Evolutionary conservation across 495 filamentous ascomycete genomes (phyloP), one percentile per base, ranked within the genome.

Genomic region (Margaritispora aquatica): DNA sequence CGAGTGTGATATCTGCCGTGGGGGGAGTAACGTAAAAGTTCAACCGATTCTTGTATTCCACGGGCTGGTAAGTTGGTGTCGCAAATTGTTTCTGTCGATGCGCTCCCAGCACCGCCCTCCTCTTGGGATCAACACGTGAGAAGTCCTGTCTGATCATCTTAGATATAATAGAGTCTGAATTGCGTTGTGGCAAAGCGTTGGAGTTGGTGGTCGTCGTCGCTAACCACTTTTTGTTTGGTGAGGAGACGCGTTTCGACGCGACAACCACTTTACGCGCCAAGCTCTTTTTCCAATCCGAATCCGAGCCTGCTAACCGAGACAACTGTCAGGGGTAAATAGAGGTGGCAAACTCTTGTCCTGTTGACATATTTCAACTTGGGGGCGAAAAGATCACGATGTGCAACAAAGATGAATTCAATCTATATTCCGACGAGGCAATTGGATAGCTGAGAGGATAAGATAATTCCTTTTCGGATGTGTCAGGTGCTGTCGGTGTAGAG

Each of bases 11-110:
- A 64, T 99, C 95, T 23, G 87, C 87, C 1, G 91, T 96, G 0
- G 95, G 95, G 27, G 95, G 92, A 21, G 79, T 78, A 24, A 81
- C 80, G 75, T 99, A 99, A 74, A 96, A 89, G 77, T 93, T 99
- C 64, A 99, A 79, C 55, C 91, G 87, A 73, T 94, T 81, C 17
- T 84, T 80, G 69, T 97, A 99, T 27, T 89, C 77, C 47, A 84
- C 76, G 61, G 87, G 80, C 74, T 88, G 82, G 76, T 82, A 93
- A 10, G 78, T 71, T 2, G 88, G 80, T 10, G 80, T 73, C 51
- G 87, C 88, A 64, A 96, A 97, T 69, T 97, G 91, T 71, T 81
- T 86, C 73, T 92, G 94, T 62, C 90, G 90, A 64, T 85, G 77
- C 13, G 29, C 29, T 68, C 95, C 84, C 64, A 93, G 72, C 47